A percentile compares a stretch with the other conserved stretches of the same genome.
These are phyloP conservation scores for Melampsora larici-populina DNA, from an alignment of 1,284 basidiomycete species.

Conservation along the genomic window DNA sequence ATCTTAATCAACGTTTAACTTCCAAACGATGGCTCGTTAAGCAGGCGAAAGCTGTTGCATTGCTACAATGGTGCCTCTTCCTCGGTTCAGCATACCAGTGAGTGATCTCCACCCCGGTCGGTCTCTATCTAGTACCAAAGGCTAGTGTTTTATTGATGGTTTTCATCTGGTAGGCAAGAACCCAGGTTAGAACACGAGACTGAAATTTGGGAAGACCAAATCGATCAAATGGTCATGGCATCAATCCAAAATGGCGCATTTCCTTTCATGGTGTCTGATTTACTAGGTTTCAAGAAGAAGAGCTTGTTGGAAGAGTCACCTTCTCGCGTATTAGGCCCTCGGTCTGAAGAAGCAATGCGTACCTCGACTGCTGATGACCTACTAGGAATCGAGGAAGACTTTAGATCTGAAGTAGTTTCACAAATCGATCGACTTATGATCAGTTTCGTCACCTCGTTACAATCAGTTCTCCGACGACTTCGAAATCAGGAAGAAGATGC, in stretches of 20 bases:
- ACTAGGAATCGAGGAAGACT: conserved; percentile 62
- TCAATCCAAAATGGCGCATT: conserved; percentile 68
- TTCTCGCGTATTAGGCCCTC: conserved; percentile 48
- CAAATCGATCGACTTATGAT: conserved; percentile 71
- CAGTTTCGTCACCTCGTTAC: conserved; percentile 71
- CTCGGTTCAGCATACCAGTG: conserved; percentile 43
- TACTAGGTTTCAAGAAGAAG: conserved; percentile 53
- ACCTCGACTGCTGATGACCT: conserved; percentile 36
- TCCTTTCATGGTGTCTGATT: conserved; percentile 62
- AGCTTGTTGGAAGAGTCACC: conserved; percentile 46
- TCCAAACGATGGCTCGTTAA: conserved; percentile 39
- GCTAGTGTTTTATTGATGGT: background rate
- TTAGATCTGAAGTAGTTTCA: conserved; percentile 64
- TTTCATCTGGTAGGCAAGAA: conserved; percentile 69
- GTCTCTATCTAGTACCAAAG: background rate
- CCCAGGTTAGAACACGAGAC: conserved; percentile 61
- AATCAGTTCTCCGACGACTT: conserved; percentile 81
- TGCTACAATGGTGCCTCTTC: conserved; percentile 42
- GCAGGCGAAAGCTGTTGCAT: conserved; percentile 42
- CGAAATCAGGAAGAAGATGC: conserved; percentile 86
- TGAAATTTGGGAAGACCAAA: conserved; percentile 68
- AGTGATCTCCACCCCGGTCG: background rate
- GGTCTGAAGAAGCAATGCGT: conserved; percentile 46
- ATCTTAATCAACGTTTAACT: conserved; percentile 26
- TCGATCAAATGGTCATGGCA: conserved; percentile 71